Conservation (phyloP, 1,284 basidiomycete genomes). For the Crepidotus sp. region DNA sequence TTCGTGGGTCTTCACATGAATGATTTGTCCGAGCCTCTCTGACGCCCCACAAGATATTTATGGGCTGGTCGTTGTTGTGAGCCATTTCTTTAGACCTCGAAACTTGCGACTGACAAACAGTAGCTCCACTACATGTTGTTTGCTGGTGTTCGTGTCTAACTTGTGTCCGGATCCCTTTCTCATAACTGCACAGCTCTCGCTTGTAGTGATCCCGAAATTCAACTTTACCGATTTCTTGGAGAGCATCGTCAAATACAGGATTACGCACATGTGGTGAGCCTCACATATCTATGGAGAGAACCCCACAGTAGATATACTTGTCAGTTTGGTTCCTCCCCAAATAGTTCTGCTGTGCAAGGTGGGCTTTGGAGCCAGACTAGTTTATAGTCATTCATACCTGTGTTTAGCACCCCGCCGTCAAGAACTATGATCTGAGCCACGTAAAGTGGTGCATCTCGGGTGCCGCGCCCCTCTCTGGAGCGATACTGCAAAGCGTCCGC, state of each 20-base stretch:
- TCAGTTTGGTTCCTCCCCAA: conserved; percentile 40
- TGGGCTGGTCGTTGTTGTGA: conserved; percentile 37
- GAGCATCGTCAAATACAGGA: conserved; percentile 29
- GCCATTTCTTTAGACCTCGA: conserved; percentile 9
- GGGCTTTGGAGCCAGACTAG: neutral
- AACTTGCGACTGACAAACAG: neutral
- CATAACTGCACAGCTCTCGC: conserved; percentile 25
- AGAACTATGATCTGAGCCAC: conserved; percentile 31
- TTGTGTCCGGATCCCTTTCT: neutral
- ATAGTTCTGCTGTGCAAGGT: conserved; percentile 42
- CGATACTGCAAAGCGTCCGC: conserved; percentile 29
- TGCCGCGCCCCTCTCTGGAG: conserved; percentile 38
- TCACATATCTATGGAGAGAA: conserved; percentile 2
- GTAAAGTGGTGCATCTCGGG: conserved; percentile 37
- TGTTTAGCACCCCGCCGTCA: conserved; percentile 29
- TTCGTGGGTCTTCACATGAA: conserved; percentile 27
- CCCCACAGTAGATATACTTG: neutral
- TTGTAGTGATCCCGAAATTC: conserved; percentile 39
- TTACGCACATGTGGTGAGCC: conserved; percentile 33
- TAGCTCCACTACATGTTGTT: conserved; percentile 38
- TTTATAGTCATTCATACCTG: neutral
- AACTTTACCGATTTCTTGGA: conserved; percentile 32
- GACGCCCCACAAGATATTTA: conserved; percentile 33
- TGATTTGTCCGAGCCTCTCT: conserved; percentile 1
- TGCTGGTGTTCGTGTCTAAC: conserved; percentile 29